These are phyloP conservation scores for Ricinus communis DNA, from an alignment of 345 rosid species.

Conservation along the genomic window DNA sequence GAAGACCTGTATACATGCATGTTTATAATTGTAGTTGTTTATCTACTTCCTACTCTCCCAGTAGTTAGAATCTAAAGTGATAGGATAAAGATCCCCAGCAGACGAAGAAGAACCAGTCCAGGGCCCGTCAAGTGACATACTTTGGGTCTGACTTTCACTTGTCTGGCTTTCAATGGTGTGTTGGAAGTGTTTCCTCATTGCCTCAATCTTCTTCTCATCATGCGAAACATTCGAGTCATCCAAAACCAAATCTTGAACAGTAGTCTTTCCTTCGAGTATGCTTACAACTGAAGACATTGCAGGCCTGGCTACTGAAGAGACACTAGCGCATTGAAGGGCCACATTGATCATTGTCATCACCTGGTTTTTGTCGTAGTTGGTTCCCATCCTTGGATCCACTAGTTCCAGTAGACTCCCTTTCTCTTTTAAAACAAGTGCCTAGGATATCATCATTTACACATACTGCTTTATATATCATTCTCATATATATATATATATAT, in stretches of 20 bases:
- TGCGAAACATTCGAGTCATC: not conserved
- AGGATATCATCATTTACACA: not conserved
- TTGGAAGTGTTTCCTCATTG: slow-evolving; percentile 35
- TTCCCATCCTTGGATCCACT: slow-evolving; percentile 46
- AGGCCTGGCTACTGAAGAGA: slow-evolving; percentile 41
- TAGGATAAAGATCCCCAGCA: slow-evolving; percentile 38
- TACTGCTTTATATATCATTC: too few species aligned
- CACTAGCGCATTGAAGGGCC: slow-evolving; percentile 47
- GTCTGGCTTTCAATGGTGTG: slow-evolving; percentile 13
- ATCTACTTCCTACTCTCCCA: slow-evolving; percentile 6
- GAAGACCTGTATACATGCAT: too few species aligned
- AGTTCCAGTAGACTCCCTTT: slow-evolving; percentile 37
- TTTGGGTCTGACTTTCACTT: slow-evolving; percentile 14
- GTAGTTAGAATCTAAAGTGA: slow-evolving; percentile 20
- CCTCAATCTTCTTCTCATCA: slow-evolving; percentile 24
- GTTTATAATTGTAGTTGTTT: too few species aligned
- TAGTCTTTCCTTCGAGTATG: slow-evolving; percentile 50
- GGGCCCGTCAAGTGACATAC: slow-evolving; percentile 26
- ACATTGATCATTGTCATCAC: slow-evolving; percentile 45
- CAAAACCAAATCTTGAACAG: slow-evolving; percentile 20
- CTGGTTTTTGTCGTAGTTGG: slow-evolving; percentile 43
- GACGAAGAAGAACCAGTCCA: slow-evolving; percentile 35
- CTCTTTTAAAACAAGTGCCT: slow-evolving; percentile 45
- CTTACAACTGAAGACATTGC: slow-evolving; percentile 57
- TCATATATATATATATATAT: too few species aligned